These are phyloP conservation scores for Apophysomyces ossiformis DNA, from an alignment of 371 early-diverging fungal species.

Conservation along the genomic window DNA sequence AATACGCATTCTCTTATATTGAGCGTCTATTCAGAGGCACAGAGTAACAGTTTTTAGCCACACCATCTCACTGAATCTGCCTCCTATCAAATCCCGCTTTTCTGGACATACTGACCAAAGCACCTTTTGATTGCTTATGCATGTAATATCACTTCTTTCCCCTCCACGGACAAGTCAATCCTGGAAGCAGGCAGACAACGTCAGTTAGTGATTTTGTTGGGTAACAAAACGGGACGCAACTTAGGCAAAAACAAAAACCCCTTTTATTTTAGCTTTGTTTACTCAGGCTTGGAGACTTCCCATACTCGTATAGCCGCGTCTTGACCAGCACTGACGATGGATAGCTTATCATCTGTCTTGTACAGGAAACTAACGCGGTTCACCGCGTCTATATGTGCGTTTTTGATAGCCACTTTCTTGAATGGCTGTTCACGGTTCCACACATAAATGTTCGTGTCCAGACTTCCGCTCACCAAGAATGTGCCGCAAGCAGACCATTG, in stretches of 20 bases:
- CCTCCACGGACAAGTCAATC: too few species aligned
- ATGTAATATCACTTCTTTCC: too few species aligned
- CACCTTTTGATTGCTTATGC: too few species aligned
- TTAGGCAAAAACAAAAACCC: background rate
- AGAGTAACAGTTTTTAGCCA: too few species aligned
- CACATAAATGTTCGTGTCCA: constrained; percentile 91
- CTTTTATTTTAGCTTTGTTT: constrained; percentile 9
- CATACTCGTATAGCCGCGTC: constrained; percentile 86
- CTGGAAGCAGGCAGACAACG: too few species aligned
- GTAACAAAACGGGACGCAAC: too few species aligned
- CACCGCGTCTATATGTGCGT: constrained; percentile 86
- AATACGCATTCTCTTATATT: too few species aligned
- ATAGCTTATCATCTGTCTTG: constrained; percentile 46
- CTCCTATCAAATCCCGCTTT: too few species aligned
- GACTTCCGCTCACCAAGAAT: constrained; percentile 80
- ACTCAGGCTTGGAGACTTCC: constrained; percentile 50
- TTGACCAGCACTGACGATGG: constrained; percentile 77
- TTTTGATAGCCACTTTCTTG: constrained; percentile 77
- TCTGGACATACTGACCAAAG: too few species aligned
- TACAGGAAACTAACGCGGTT: constrained; percentile 71
- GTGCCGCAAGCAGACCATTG: constrained; percentile 80
- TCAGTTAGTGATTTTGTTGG: too few species aligned
- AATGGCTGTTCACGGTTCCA: constrained; percentile 86
- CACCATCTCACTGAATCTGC: too few species aligned
- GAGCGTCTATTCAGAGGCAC: too few species aligned